Evolutionary conservation across 805 yeast species (phyloP).

Genomic region (Teunomyces atbi): DNA sequence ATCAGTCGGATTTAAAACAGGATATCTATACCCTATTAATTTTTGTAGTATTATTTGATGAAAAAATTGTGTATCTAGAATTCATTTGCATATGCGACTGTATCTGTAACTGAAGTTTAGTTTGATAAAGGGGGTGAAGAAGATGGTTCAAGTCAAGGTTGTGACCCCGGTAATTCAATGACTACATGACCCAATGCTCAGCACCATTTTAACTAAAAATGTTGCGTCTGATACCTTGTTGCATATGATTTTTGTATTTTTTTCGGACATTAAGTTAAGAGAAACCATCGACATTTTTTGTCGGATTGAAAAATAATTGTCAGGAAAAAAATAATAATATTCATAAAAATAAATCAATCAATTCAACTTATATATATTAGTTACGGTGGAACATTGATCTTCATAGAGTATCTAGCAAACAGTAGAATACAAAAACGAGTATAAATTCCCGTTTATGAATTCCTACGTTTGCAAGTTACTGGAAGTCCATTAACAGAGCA

Average conservation of each 20-base stretch:
- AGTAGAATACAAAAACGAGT: constrained; percentile 1
- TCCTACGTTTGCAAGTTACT: constrained; percentile 1
- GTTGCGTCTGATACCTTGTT: background rate
- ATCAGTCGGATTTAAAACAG: background rate
- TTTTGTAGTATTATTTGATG: background rate
- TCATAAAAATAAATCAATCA: constrained; percentile 2
- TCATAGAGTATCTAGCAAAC: background rate
- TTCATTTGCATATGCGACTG: background rate
- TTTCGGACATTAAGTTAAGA: background rate
- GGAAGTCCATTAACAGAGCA: background rate
- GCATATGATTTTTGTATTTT: constrained; percentile 2
- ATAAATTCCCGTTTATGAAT: background rate
- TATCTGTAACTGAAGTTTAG: background rate
- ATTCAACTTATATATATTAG: constrained; percentile 2
- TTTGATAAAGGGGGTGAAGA: background rate
- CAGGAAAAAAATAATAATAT: constrained; percentile 1
- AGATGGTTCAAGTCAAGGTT: background rate
- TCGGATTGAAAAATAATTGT: background rate
- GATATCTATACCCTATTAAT: background rate
- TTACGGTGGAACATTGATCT: constrained; percentile 4
- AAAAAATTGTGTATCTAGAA: background rate
- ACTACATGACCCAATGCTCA: background rate
- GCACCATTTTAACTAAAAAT: background rate
- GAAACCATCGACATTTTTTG: constrained; percentile 2
- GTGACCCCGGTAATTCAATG: background rate